Evolutionary conservation across 371 early-diverging fungal species (phyloP), one percentile per base, ranked within the genome.

Genomic region (Coemansia sp.): DNA sequence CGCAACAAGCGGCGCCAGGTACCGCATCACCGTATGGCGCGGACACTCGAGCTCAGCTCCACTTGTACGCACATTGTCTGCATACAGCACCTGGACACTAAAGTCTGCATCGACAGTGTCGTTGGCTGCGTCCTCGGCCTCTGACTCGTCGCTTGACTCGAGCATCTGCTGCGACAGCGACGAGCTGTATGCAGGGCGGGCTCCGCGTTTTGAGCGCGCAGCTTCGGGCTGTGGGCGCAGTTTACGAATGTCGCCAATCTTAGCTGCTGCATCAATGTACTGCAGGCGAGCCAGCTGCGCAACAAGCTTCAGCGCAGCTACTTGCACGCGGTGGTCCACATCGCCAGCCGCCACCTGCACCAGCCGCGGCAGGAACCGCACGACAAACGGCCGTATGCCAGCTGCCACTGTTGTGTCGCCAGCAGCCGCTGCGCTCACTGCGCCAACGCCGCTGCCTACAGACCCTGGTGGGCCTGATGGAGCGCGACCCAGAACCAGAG

Each of bases 281-380:
- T 81, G 78, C 52, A 82, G 82, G 30, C 82, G 78, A 30, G 80
- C 81, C 12, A 83, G 75, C 71, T 79, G 82, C 71, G 80, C 62
- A n/a, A 84, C 63, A 0, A 91, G 80, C 18, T 84, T 82, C 23
- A 94, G 85, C 2, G 93, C 91, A 12, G 84, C 85, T 8, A 85
- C 71, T 33, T 91, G 88, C 11, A 89, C 90, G 14, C 60, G 68
- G 0, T 71, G 68, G 67, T 94, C 93, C 0, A 85, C 75, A 52
- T 97, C 98, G 12, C 86, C 84, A 14, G 88, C 58, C 2, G 94
- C 93, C 86, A 97, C 91, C 64, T 94, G 91, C 40, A 94, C 79
- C 12, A 95, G 72, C 9, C 96, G 87, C 0, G 83, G 72, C 44
- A 87, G 87, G 74, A 90, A 92, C 9, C 94, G 85, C 18, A 86